Base-by-base conservation (phyloP, 345 rosid species). In the Heritiera littoralis region DNA sequence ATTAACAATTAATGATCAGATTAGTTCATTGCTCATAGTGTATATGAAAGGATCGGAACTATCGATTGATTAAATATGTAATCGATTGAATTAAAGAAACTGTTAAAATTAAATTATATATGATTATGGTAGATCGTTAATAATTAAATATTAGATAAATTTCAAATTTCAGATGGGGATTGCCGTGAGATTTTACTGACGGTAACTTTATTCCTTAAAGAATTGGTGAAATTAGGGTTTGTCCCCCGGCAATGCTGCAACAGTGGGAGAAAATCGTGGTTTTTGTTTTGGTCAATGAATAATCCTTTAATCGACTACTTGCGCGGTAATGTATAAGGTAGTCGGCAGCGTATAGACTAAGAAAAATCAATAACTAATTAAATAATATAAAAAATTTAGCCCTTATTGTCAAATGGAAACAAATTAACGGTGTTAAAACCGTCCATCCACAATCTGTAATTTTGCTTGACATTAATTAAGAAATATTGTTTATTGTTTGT, bases 221-320 rank as follows among this genome's bases (percentile, higher is more conserved):
- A 60, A 75, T 14, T 45, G 0, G 41, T 46, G 59, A 63, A 76
- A 46, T 64, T 76, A 76, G 79, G 79, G 79, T 64, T 64, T 76
- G 49, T 61, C 79, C 58, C 75, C 61, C 75, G 41, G 45, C 14
- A 51, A 51, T 51, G 40, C 74, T 45, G 58, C 74, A 48, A 28
- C 4, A 15, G 46, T 32, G 20, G 63, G 61, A 72, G 61, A 49
- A 35, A 72, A 20, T 72, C 4, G 3, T 2, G 45, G 60, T 72
- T 52, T 61, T 64, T 6, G 7, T 23, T 35, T 64, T 64, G n/a
- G 68, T 64, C 66, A 51, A 61, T 5, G 70, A 18, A 7, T 49
- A 9, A 52, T 23, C 30, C 18, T 41, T 3, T 45, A 52, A 5
- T 70, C 23, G 43, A 23, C 75, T 71, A 48, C 74, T 7, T 48